Percentiles rank a stretch among this genome's conserved stretches.
Evolutionary conservation across 1,284 basidiomycete species (phyloP).

Genomic region (Cryptococcus neoformans): DNA sequence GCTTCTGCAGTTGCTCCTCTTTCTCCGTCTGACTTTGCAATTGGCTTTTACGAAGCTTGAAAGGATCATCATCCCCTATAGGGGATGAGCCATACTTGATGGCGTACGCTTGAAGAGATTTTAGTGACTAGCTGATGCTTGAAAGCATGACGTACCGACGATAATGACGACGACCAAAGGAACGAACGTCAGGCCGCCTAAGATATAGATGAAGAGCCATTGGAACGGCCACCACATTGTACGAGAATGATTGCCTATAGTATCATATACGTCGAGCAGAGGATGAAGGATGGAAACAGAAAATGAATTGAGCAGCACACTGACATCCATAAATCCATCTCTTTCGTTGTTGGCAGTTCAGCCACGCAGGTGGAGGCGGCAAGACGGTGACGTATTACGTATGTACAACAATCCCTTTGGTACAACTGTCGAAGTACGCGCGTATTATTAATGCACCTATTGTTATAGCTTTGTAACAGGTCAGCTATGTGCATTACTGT

Average conservation of each 20-base stretch:
- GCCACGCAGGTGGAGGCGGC: background rate
- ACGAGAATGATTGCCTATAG: background rate
- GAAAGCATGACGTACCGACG: slow-evolving; percentile 44
- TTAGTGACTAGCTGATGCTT: background rate
- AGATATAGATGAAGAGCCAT: slow-evolving; percentile 59
- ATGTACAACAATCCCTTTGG: too few species aligned
- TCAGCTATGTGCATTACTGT: too few species aligned
- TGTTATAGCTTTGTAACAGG: too few species aligned
- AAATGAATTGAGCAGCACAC: background rate
- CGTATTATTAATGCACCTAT: too few species aligned
- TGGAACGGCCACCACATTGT: slow-evolving; percentile 34
- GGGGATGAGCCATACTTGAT: slow-evolving; percentile 71
- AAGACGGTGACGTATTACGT: background rate
- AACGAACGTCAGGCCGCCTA: slow-evolving; percentile 83
- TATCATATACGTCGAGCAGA: background rate
- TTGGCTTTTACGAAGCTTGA: slow-evolving; percentile 50
- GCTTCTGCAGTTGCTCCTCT: slow-evolving; percentile 26
- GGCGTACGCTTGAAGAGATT: slow-evolving; percentile 18
- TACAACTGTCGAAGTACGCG: too few species aligned
- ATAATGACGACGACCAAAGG: slow-evolving; percentile 63
- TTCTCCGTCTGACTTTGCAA: slow-evolving; percentile 33
- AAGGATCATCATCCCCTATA: slow-evolving; percentile 57
- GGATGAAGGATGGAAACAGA: background rate
- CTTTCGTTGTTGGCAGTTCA: background rate
- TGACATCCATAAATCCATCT: background rate